Base-by-base conservation (phyloP, 805 yeast species). In the Yamadazyma endophytica region DNA sequence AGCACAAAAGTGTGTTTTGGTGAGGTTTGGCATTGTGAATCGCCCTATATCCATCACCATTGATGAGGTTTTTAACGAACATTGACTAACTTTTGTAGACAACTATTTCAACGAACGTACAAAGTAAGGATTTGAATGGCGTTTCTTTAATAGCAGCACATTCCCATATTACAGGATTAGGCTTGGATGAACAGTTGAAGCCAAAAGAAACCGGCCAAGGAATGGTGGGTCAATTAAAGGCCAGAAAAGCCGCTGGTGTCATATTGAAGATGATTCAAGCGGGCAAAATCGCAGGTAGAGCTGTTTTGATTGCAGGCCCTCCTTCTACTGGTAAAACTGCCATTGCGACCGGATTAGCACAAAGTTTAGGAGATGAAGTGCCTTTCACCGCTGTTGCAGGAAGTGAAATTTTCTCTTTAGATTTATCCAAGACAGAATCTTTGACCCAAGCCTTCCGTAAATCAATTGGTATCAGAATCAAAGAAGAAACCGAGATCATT, bases 321-420 rank as follows among this genome's bases (percentile, higher is more conserved):
- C 98, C 98, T 17, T 86, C 96, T 9, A 92, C 98, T 0, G 99
- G 99, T 60, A 92, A 92, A 59, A 92, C 99, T 3, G 99, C 99
- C 22, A 76, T 92, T 48, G 98, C 99, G 9, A 83, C 88, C 82
- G 98, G 97, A 12, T 69, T 83, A 24, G 73, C 88, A 2, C 89
- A 82, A 53, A 79, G 76, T 31, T 65, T 83, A 45, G 84, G 84
- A 19, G 50, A 64, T 9, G 87, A 80, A 41, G 97, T 92, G 37
- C 98, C 98, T 23, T 92, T 92, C 59, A 90, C 97, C 24, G 87
- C 95, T 7, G 73, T 92, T 56, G 90, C 95, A 7, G 98, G 96
- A 3, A 82, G 95, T 19, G 99, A 92, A 63, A 77, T 92, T 39
- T 92, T 78, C 52, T 85, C 96, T 4, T 74, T 90, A 44, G 98